Evolutionary conservation across 2,329 filamentous ascomycete species (phyloP).

Genomic region (Microcyclospora pomicola): DNA sequence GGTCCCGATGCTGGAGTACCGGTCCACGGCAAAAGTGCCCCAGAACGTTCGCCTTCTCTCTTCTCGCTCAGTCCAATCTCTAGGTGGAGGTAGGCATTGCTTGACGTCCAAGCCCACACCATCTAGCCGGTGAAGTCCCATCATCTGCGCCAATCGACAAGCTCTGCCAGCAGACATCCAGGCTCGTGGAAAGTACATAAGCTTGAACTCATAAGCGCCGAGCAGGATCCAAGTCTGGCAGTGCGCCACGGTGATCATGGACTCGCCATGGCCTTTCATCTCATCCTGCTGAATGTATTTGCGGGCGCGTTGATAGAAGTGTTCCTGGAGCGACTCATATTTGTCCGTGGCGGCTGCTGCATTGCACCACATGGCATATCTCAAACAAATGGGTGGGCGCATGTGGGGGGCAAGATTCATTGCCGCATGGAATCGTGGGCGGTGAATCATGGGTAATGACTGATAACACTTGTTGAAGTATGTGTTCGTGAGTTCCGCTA

Average conservation of each 20-base stretch:
- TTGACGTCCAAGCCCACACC: slow-evolving; percentile 77
- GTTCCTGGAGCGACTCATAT: slow-evolving; percentile 62
- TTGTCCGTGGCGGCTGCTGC: slow-evolving; percentile 78
- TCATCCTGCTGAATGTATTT: slow-evolving; percentile 87
- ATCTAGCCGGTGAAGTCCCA: slow-evolving; percentile 79
- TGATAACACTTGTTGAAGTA: slow-evolving; percentile 88
- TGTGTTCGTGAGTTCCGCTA: slow-evolving; percentile 75
- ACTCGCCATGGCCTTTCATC: slow-evolving; percentile 82
- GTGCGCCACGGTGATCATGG: slow-evolving; percentile 72
- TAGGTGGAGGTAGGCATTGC: slow-evolving; percentile 71
- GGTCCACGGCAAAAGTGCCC: slow-evolving; percentile 81
- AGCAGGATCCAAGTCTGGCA: slow-evolving; percentile 74
- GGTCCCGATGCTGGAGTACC: slow-evolving; percentile 89
- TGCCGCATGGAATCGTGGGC: slow-evolving; percentile 70
- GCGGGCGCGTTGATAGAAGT: slow-evolving; percentile 78
- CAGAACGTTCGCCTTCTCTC: slow-evolving; percentile 88
- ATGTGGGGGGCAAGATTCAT: slow-evolving; percentile 80
- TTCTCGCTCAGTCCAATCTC: slow-evolving; percentile 88
- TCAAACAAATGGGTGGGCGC: slow-evolving; percentile 72
- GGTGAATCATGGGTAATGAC: slow-evolving; percentile 78
- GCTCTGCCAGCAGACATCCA: slow-evolving; percentile 85
- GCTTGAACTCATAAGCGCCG: slow-evolving; percentile 82
- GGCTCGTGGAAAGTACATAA: slow-evolving; percentile 91
- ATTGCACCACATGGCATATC: slow-evolving; percentile 93
- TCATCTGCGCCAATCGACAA: slow-evolving; percentile 76